These are phyloP conservation scores for Aspergillus sp. DNA, from an alignment of 2,329 filamentous ascomycete genomes.

Conservation along the genomic window DNA sequence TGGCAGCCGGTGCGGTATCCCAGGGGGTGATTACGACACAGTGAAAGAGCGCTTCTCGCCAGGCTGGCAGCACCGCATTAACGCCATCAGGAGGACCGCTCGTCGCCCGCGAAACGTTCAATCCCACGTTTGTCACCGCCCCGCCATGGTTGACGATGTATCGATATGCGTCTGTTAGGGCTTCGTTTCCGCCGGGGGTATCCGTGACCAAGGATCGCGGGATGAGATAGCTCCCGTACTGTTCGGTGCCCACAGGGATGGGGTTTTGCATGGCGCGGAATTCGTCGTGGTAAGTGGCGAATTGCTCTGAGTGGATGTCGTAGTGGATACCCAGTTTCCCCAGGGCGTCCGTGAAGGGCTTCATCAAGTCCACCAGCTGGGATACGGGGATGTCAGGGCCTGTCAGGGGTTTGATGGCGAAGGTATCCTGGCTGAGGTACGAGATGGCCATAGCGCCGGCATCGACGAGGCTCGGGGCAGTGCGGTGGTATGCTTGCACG, in stretches of 20 bases:
- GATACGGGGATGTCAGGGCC: constrained; percentile 40
- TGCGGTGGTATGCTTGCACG: constrained; percentile 41
- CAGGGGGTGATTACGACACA: constrained; percentile 10
- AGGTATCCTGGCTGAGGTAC: constrained; percentile 45
- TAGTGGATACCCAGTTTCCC: constrained; percentile 27
- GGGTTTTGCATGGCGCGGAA: constrained; percentile 24
- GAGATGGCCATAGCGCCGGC: constrained; percentile 45
- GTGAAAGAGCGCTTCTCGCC: constrained; percentile 37
- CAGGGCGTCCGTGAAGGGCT: constrained; percentile 38
- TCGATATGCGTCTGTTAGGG: constrained; percentile 24
- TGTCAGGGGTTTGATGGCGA: constrained; percentile 40
- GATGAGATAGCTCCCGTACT: constrained; percentile 29
- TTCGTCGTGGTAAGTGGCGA: constrained; percentile 23
- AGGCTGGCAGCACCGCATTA: constrained; percentile 37
- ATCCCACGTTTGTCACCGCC: constrained; percentile 28
- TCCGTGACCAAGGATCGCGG: constrained; percentile 26
- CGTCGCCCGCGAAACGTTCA: constrained; percentile 30
- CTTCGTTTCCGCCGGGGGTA: constrained; percentile 15
- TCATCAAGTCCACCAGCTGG: constrained; percentile 40
- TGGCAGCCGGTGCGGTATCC: no score
- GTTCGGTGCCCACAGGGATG: constrained; percentile 32
- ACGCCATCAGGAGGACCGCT: constrained; percentile 38
- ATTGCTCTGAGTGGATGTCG: constrained; percentile 20
- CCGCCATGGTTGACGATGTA: constrained; percentile 27
- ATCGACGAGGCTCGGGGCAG: constrained; percentile 44